These are phyloP conservation scores for Sugiyamaella paludigena DNA, from an alignment of 1,139 yeast species.

Conservation along the genomic window DNA sequence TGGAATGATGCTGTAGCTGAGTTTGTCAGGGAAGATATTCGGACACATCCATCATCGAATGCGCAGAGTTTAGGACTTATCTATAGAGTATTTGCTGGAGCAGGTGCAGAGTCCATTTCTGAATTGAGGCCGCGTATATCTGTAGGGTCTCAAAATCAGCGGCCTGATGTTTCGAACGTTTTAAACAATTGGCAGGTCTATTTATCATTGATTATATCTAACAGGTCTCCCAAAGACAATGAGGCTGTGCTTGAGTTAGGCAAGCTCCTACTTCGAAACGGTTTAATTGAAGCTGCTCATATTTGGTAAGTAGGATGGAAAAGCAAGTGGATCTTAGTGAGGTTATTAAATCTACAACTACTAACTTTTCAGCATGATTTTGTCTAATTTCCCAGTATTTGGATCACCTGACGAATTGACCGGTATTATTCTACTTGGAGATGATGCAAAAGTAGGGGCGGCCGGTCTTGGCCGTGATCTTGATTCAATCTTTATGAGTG, in stretches of 20 bases:
- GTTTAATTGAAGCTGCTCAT: constrained; percentile 38
- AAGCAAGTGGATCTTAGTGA: not conserved
- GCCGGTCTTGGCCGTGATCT: constrained; percentile 37
- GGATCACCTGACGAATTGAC: constrained; percentile 27
- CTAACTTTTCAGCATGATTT: constrained; percentile 23
- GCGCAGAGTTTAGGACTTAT: constrained; percentile 59
- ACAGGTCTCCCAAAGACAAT: constrained; percentile 32
- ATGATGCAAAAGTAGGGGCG: constrained; percentile 20
- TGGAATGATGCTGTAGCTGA: constrained; percentile 58
- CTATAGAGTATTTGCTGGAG: constrained; percentile 66
- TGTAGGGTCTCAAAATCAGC: constrained; percentile 12
- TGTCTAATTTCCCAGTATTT: constrained; percentile 30
- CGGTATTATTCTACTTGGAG: constrained; percentile 33
- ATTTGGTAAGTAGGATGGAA: constrained; percentile 25
- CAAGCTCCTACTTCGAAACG: constrained; percentile 30
- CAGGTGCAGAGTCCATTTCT: constrained; percentile 52
- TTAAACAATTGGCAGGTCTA: constrained; percentile 37
- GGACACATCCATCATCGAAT: constrained; percentile 32
- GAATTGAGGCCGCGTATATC: constrained; percentile 40
- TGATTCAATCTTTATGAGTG: constrained; percentile 55
- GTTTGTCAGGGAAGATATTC: constrained; percentile 47
- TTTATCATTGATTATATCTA: constrained; percentile 36
- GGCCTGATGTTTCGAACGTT: constrained; percentile 11
- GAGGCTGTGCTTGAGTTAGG: constrained; percentile 39
- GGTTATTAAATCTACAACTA: too few relatives aligned